phyloP scores from a whole-genome alignment of 148 eudicot genomes.

The Pharnaceum exiguum region DNA sequence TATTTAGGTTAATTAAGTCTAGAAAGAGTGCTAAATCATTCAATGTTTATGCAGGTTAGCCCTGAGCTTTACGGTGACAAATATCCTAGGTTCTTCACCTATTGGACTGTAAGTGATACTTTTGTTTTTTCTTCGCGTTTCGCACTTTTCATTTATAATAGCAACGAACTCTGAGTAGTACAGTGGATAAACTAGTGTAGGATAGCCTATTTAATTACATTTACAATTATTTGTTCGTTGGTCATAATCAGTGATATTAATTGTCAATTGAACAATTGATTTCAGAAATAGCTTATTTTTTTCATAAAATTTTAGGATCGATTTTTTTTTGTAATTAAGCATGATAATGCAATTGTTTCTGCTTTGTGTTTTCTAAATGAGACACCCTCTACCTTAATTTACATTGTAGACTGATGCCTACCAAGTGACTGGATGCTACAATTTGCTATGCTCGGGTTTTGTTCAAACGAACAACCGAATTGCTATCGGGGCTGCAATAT shows the following conservation, averaged over 20 bases:
- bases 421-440: conserved; percentile 74
- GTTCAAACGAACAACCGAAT: conserved; percentile 57
- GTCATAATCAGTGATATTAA: too few relatives aligned
- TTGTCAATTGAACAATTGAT: too few relatives aligned
- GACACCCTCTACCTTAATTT: neutral
- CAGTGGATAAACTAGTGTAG: too few relatives aligned
- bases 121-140: neutral
- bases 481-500: conserved; percentile 83
- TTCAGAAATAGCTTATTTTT: too few relatives aligned
- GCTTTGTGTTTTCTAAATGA: neutral
- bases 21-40: conserved; percentile 17
- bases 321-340: neutral
- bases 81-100: conserved; percentile 92
- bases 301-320: neutral
- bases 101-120: conserved; percentile 74
- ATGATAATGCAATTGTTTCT: neutral
- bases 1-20: neutral
- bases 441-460: conserved; percentile 70
- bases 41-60: conserved; percentile 53
- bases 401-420: conserved; percentile 60
- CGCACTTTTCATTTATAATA: too few relatives aligned
- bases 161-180: too few relatives aligned
- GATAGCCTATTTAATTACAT: too few relatives aligned
- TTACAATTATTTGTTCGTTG: too few relatives aligned
- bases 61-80: conserved; percentile 95